phyloP scores from a whole-genome alignment of 192 early-diverging fungal genomes.

The Backusella australiensis region DNA sequence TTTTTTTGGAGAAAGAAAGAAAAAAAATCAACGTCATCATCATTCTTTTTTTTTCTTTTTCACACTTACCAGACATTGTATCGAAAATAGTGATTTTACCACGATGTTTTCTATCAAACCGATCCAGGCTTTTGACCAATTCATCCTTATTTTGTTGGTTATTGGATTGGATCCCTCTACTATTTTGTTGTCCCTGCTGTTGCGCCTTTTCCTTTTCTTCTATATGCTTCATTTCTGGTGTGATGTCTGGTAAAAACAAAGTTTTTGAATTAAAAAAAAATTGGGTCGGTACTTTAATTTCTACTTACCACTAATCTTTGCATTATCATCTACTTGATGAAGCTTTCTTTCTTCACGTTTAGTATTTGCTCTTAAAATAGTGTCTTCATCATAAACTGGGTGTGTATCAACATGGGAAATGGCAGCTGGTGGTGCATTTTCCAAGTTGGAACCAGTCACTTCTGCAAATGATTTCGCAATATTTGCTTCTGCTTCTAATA shows the following conservation, averaged over 20 bases:
- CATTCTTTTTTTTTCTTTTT: neutral
- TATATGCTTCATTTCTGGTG: constrained; percentile 15
- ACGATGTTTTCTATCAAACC: constrained; percentile 23
- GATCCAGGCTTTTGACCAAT: neutral
- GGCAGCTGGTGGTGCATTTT: constrained; percentile 27
- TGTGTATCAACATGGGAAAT: constrained; percentile 11
- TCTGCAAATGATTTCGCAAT: constrained; percentile 24
- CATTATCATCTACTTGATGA: constrained; percentile 8
- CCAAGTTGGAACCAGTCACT: constrained; percentile 16
- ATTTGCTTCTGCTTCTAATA: neutral
- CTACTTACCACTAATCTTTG: neutral
- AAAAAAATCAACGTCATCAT: neutral
- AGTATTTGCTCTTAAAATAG: constrained; percentile 4
- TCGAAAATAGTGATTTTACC: constrained; percentile 33
- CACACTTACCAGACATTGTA: constrained; percentile 28
- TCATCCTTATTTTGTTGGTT: neutral
- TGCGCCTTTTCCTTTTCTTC: constrained; percentile 12
- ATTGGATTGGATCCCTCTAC: neutral
- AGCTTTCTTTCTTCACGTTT: constrained; percentile 25
- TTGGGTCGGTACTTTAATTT: too few species aligned
- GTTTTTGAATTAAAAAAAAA: neutral
- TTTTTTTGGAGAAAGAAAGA: neutral
- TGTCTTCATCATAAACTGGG: constrained; percentile 30
- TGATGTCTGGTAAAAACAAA: neutral
- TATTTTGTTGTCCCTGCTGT: constrained; percentile 6